A percentile compares a stretch with the other conserved stretches of the same genome.
Conservation (phyloP, 257 asterid genomes). For the Gynochthodes officinalis region DNA sequence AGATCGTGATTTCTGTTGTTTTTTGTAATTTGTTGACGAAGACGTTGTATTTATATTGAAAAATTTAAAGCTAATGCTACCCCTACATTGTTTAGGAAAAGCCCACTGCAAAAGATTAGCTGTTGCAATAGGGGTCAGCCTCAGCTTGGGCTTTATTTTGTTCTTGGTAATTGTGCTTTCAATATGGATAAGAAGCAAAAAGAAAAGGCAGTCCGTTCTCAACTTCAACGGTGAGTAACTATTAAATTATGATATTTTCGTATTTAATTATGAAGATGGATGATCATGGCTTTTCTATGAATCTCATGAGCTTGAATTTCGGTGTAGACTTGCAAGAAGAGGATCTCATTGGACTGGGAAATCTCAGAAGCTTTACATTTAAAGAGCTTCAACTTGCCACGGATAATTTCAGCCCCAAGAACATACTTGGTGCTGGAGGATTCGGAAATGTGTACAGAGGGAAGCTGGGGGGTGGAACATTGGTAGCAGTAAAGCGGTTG, state of each 20-base stretch:
- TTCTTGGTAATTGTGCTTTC: conserved; percentile 32
- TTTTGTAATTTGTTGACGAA: not conserved
- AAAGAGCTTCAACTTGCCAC: conserved; percentile 90
- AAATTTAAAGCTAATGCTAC: not conserved
- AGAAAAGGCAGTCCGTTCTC: conserved; percentile 50
- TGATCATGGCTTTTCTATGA: not conserved
- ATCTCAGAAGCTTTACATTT: conserved; percentile 68
- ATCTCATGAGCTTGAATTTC: conserved; percentile 6
- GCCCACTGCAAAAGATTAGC: conserved; percentile 53
- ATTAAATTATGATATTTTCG: not conserved
- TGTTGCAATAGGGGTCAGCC: conserved; percentile 71
- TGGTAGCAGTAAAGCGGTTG: conserved; percentile 83
- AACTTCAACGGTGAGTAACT: conserved; percentile 48
- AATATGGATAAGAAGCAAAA: conserved; percentile 53
- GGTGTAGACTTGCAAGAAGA: conserved; percentile 68
- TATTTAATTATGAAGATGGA: not conserved
- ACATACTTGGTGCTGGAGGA: conserved; percentile 92
- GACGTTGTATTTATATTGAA: not conserved
- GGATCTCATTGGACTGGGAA: conserved; percentile 63
- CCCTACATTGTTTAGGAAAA: conserved; percentile 34
- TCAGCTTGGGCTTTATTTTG: conserved; percentile 40
- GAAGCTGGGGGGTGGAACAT: conserved; percentile 53
- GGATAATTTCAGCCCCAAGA: conserved; percentile 69
- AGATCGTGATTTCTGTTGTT: not conserved
- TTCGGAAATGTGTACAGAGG: conserved; percentile 89